Evolutionary conservation across 2,329 filamentous ascomycete genomes (phyloP).

Genomic region (Fonsecaea pugnacius): DNA sequence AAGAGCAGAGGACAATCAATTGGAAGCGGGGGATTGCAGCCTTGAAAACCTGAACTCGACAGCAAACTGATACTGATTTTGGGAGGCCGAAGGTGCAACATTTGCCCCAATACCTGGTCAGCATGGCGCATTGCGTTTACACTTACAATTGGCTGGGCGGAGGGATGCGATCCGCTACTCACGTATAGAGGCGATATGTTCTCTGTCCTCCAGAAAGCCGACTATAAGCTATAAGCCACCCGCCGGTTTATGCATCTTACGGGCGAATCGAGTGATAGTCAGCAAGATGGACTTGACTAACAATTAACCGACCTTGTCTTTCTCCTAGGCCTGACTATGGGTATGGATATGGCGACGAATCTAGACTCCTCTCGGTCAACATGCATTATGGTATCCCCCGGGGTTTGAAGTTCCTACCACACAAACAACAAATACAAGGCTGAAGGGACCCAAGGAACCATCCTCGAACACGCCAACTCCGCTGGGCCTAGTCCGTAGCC

Average conservation of each 20-base stretch:
- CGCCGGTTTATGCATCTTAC: neutral
- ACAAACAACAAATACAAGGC: constrained; percentile 1
- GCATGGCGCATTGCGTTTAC: constrained; percentile 1
- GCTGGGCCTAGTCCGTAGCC: neutral
- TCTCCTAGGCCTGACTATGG: neutral
- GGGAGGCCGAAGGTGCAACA: neutral
- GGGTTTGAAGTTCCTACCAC: neutral
- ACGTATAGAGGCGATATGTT: neutral
- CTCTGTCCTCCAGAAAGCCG: neutral
- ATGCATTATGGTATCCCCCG: neutral
- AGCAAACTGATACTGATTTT: neutral
- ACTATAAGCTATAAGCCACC: constrained; percentile 6
- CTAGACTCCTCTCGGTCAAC: neutral
- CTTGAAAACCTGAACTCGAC: neutral
- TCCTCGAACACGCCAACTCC: neutral
- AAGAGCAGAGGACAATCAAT: neutral
- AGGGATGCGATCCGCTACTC: constrained; percentile 1
- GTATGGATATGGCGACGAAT: neutral
- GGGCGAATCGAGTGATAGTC: neutral
- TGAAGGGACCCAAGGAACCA: neutral
- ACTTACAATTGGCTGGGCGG: neutral
- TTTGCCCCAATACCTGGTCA: neutral
- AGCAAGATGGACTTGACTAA: neutral
- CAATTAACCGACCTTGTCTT: neutral
- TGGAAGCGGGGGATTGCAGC: neutral